Evolutionary conservation across 169 alveolate species (phyloP).

Genomic region (Cryptosporidium muris): DNA sequence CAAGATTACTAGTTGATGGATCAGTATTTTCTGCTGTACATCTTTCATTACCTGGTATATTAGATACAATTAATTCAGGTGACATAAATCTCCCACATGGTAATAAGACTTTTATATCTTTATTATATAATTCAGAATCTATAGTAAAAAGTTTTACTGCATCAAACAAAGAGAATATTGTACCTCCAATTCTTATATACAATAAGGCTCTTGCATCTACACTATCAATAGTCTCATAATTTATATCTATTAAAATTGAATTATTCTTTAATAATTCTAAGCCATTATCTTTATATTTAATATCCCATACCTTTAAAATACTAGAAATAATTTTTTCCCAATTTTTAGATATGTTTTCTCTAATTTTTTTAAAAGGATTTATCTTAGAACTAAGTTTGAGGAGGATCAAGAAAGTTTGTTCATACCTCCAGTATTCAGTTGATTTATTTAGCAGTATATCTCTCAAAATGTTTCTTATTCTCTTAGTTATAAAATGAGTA

Average conservation of each 20-base stretch:
- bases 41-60: constrained; percentile 9
- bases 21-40: too few relatives aligned
- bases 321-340: constrained; percentile 3
- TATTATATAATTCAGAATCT: background rate
- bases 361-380: constrained; percentile 31
- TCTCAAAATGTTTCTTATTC: background rate
- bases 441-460: constrained; percentile 34
- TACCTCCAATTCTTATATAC: constrained; percentile 28
- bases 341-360: constrained; percentile 6
- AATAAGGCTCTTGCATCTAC: constrained; percentile 1
- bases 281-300: too few relatives aligned
- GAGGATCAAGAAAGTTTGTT: constrained; percentile 38
- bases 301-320: constrained; percentile 9
- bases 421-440: constrained; percentile 35
- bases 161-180: background rate
- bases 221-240: background rate
- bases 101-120: background rate
- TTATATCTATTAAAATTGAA: background rate
- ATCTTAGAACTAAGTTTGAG: constrained; percentile 21
- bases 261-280: background rate
- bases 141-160: constrained; percentile 21
- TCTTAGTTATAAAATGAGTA: background rate
- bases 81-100: constrained; percentile 60
- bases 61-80: constrained; percentile 49
- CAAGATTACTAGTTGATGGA: background rate